Conservation (phyloP, 176 grass and related monocot genomes). For the Tillandsia leiboldiana region DNA sequence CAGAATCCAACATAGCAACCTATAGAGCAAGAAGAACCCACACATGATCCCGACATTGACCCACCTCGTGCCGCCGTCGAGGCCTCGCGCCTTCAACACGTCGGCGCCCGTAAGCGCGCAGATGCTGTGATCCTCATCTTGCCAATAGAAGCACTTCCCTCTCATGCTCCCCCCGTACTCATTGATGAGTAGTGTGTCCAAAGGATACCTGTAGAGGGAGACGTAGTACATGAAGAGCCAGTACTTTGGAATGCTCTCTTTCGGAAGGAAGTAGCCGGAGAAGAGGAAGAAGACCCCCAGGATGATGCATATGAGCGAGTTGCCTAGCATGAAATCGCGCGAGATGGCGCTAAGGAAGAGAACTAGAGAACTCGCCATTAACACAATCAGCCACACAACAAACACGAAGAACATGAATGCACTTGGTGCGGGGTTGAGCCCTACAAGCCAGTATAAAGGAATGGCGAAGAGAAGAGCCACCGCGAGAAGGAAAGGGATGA, state of each 20-base stretch:
- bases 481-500: conserved; percentile 74
- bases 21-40: conserved; percentile 61
- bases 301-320: conserved; percentile 73
- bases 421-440: conserved; percentile 33
- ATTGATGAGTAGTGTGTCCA: conserved; percentile 81
- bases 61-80: conserved; percentile 60
- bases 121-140: not conserved
- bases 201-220: conserved; percentile 78
- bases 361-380: conserved; percentile 81
- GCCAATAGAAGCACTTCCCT: conserved; percentile 48
- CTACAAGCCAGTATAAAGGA: conserved; percentile 63
- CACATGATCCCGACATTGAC: conserved; percentile 66
- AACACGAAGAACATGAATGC: conserved; percentile 67
- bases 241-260: conserved; percentile 72
- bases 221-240: conserved; percentile 91
- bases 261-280: conserved; percentile 92
- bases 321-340: conserved; percentile 72
- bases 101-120: conserved; percentile 47
- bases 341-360: conserved; percentile 83
- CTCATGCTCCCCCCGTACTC: conserved; percentile 47
- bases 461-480: conserved; percentile 60
- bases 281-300: conserved; percentile 87
- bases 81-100: conserved; percentile 50
- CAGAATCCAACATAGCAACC: conserved; percentile 75
- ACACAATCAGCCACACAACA: conserved; percentile 75